A percentile compares a stretch with the other conserved stretches of the same genome.
These are phyloP conservation scores for Paecilomyces fulvus DNA, from an alignment of 2,329 filamentous ascomycete genomes.

Conservation along the genomic window DNA sequence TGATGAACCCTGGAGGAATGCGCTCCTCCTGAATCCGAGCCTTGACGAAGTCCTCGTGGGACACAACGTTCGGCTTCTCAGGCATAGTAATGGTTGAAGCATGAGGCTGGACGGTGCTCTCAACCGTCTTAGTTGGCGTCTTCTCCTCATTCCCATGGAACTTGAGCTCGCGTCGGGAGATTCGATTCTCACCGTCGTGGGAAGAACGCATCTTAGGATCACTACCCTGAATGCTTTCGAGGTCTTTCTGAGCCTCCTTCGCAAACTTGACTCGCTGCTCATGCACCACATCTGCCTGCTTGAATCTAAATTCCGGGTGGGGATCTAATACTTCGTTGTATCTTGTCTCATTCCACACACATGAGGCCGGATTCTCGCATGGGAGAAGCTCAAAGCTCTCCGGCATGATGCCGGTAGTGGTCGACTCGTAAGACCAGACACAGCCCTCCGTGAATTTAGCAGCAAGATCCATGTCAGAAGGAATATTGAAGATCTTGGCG, in stretches of 20 bases:
- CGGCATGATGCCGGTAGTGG: constrained; percentile 53
- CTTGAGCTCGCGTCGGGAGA: not conserved
- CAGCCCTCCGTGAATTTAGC: constrained; percentile 52
- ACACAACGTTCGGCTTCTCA: constrained; percentile 17
- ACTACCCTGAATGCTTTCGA: not conserved
- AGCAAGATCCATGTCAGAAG: constrained; percentile 47
- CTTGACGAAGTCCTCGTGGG: constrained; percentile 33
- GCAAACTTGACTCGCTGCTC: constrained; percentile 8
- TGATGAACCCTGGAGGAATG: constrained; percentile 34
- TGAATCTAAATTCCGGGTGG: constrained; percentile 18
- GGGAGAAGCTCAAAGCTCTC: constrained; percentile 48
- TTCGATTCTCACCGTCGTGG: not conserved
- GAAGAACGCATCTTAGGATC: not conserved
- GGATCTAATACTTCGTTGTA: constrained; percentile 41
- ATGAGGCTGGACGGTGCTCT: not conserved
- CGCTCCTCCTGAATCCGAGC: constrained; percentile 34
- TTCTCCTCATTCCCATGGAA: constrained; percentile 1
- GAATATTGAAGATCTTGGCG: constrained; percentile 48
- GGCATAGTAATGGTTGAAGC: not conserved
- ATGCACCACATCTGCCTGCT: constrained; percentile 16
- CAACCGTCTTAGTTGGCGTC: constrained; percentile 4
- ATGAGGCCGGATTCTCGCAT: constrained; percentile 37
- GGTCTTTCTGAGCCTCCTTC: constrained; percentile 1
- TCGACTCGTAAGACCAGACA: constrained; percentile 54
- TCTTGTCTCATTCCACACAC: constrained; percentile 46